phyloP scores from a whole-genome alignment of 768 basidiomycete genomes.

The Boletus reticuloceps region DNA sequence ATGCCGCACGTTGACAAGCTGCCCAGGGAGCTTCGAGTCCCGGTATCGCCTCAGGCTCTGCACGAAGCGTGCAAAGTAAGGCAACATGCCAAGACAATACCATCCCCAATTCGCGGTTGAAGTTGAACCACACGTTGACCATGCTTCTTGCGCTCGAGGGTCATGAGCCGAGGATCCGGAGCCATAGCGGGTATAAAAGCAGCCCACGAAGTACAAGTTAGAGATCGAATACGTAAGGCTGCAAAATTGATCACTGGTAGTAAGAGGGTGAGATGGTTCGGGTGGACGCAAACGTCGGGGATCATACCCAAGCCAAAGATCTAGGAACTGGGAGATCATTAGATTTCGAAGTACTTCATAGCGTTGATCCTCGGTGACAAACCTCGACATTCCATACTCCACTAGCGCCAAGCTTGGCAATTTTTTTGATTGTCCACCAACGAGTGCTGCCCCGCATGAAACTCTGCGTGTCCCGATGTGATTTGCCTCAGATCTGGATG shows the following conservation, averaged over 20 bases:
- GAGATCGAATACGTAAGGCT: constrained; percentile 74
- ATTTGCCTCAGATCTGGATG: neutral
- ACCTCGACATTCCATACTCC: constrained; percentile 79
- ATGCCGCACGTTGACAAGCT: constrained; percentile 79
- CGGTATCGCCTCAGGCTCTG: constrained; percentile 87
- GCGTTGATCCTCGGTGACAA: constrained; percentile 3
- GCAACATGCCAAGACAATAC: constrained; percentile 57
- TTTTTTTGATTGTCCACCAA: constrained; percentile 75
- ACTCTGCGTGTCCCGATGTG: constrained; percentile 44
- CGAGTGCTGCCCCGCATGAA: constrained; percentile 37
- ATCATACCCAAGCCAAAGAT: constrained; percentile 86
- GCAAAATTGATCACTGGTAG: constrained; percentile 72
- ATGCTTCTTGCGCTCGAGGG: constrained; percentile 42
- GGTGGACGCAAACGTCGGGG: neutral
- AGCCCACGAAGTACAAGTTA: constrained; percentile 71
- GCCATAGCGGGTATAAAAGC: constrained; percentile 53
- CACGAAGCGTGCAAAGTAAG: constrained; percentile 71
- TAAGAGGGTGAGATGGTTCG: constrained; percentile 5
- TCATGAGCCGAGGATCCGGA: constrained; percentile 9
- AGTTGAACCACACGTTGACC: constrained; percentile 38
- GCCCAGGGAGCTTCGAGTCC: constrained; percentile 71
- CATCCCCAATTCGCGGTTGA: constrained; percentile 54
- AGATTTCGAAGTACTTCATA: neutral
- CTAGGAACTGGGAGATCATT: constrained; percentile 54
- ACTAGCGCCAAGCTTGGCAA: constrained; percentile 62